Conservation (phyloP, 805 yeast species). For the Starmerella etchellsii region DNA sequence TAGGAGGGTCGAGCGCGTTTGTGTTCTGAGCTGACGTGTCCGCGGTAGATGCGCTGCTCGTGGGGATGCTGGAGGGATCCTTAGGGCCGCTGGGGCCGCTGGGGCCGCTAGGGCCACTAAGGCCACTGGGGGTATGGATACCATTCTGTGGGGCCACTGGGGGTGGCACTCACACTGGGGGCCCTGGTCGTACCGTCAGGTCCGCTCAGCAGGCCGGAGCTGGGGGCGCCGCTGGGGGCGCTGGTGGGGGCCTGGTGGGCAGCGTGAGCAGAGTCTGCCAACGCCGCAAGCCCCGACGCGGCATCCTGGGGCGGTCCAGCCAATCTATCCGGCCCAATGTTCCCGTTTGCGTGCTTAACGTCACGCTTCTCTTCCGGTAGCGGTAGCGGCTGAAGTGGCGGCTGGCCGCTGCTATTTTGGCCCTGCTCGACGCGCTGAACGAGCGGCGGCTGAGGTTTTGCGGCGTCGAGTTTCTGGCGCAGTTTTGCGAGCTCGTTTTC, state of each 20-base stretch:
- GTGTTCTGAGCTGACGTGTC: too few species aligned
- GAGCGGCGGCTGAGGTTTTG: slow-evolving; percentile 14
- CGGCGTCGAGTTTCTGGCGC: slow-evolving; percentile 63
- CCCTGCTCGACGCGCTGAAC: slow-evolving; percentile 2
- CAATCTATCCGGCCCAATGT: background rate
- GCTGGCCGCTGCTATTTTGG: background rate
- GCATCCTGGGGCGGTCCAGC: background rate
- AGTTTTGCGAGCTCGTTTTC: slow-evolving; percentile 82
- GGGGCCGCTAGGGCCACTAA: too few species aligned
- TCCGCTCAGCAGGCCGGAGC: background rate
- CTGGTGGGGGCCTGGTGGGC: background rate
- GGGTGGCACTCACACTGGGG: too few species aligned
- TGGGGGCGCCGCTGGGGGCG: slow-evolving; percentile 11
- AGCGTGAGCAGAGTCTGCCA: background rate
- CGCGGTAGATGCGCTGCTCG: too few species aligned
- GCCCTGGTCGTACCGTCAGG: too few species aligned
- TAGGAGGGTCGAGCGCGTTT: too few species aligned
- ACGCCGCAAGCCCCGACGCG: background rate
- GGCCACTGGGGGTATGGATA: too few species aligned
- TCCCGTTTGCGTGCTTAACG: background rate
- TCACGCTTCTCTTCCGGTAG: slow-evolving; percentile 1
- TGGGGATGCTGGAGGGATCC: too few species aligned
- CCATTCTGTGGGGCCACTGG: too few species aligned
- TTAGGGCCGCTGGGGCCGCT: background rate
- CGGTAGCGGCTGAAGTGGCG: slow-evolving; percentile 5